These are phyloP conservation scores for Candida coleopterorum DNA, from an alignment of 805 yeast genomes.

Conservation along the genomic window DNA sequence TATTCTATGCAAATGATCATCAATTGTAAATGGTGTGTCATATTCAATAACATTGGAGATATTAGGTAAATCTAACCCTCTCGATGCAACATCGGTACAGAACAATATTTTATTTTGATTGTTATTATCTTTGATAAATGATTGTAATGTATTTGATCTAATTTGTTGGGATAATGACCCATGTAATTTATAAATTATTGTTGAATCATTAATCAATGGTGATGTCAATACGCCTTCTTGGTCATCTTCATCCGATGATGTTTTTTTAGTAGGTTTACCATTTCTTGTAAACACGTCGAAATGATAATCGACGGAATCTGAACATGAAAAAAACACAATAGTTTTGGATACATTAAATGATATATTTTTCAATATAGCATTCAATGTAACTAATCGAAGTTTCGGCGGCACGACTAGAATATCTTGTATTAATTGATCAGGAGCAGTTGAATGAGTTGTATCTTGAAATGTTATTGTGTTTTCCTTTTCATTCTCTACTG, in stretches of 20 bases:
- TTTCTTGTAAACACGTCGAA: slow-evolving; percentile 65
- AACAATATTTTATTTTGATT: slow-evolving; percentile 61
- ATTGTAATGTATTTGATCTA: slow-evolving; percentile 71
- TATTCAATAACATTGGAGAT: slow-evolving; percentile 84
- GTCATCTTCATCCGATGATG: slow-evolving; percentile 27
- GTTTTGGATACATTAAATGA: slow-evolving; percentile 39
- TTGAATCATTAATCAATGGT: slow-evolving; percentile 43
- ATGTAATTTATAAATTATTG: slow-evolving; percentile 65
- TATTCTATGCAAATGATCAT: slow-evolving; percentile 93
- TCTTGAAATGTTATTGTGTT: slow-evolving; percentile 10
- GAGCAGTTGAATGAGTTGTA: slow-evolving; percentile 45
- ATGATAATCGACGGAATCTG: slow-evolving; percentile 96
- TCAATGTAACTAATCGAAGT: slow-evolving; percentile 75
- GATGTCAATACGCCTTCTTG: slow-evolving; percentile 45
- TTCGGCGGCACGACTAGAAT: slow-evolving; percentile 89
- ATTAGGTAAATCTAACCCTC: slow-evolving; percentile 90
- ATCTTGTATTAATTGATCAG: slow-evolving; percentile 84
- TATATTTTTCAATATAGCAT: slow-evolving; percentile 56
- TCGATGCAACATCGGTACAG: slow-evolving; percentile 96
- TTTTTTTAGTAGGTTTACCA: slow-evolving; percentile 33
- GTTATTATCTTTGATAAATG: slow-evolving; percentile 46
- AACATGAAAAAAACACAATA: slow-evolving; percentile 86
- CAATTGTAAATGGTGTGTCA: slow-evolving; percentile 92
- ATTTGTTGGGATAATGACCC: slow-evolving; percentile 85
- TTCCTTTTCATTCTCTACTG: slow-evolving; percentile 23